Evolutionary conservation across 352 stramenopile species (phyloP), one percentile per base, ranked within the genome.

Genomic region (Pythium coloratum): DNA sequence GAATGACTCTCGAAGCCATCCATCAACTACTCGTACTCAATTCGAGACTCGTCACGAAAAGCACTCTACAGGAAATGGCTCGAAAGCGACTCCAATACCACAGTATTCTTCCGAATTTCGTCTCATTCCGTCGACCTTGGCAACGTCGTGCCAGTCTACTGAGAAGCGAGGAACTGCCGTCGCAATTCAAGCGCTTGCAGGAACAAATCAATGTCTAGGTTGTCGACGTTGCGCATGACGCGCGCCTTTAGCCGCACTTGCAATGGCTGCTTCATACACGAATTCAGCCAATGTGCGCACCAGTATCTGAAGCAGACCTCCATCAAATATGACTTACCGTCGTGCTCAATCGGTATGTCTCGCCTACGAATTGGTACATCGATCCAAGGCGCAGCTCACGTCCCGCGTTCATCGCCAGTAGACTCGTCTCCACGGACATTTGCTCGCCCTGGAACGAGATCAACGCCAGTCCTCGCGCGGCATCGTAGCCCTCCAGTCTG

Each of bases 321-420:
- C 34, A 9, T 6, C 12, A 40, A 9, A 40, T 12, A 40, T 13
- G 34, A 49, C 69, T 2, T 73, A 85, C 77, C 67, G 71, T 57
- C 13, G 66, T 60, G 8, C 47, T 51, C 16, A 53, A 26, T 8
- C 68, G 68, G 61, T 91, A 82, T 13, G 87, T 94, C 62, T 95
- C 87, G 16, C 87, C 87, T 3, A 95, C 61, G 55, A 95, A 94
- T 62, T 95, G 87, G 44, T 91, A 94, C 84, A 93, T 86, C 38
- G 85, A 90, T 24, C 84, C 84, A 16, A 93, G 59, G 13, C 72
- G 73, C 65, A 95, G 70, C 13, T 82, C 78, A n/a, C 89, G 60
- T 26, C 78, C 63, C 6, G 49, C 68, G 33, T 80, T 73, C 30
- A 85, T 68, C 32, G 71, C 73, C 28, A 93, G 55, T n/a, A 78